phyloP scores from a whole-genome alignment of 2,329 filamentous ascomycete species.

The Xylaria sp. region DNA sequence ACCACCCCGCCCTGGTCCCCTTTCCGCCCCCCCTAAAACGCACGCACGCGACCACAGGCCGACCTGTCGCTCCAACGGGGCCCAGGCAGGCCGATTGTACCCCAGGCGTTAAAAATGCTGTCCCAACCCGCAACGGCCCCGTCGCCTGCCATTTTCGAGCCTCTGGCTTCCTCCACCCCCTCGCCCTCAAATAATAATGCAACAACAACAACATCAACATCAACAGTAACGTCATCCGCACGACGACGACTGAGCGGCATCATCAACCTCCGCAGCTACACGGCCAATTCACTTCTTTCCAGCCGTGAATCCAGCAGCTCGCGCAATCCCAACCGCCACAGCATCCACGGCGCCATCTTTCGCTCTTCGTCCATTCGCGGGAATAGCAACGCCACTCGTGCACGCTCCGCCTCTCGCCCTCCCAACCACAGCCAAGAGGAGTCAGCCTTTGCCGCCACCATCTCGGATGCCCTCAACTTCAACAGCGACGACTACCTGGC shows the following conservation, averaged over 20 bases:
- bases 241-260: conserved; percentile 47
- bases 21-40: conserved; percentile 17
- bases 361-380: conserved; percentile 35
- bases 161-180: conserved; percentile 45
- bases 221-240: conserved; percentile 41
- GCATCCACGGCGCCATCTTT: conserved; percentile 39
- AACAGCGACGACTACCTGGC: conserved; percentile 27
- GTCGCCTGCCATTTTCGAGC: conserved; percentile 47
- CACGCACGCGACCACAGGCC: conserved; percentile 30
- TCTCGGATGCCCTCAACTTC: conserved; percentile 33
- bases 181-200: conserved; percentile 22
- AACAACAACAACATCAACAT: neutral
- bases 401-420: conserved; percentile 21
- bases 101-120: conserved; percentile 45
- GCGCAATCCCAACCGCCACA: conserved; percentile 39
- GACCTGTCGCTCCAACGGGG: conserved; percentile 25
- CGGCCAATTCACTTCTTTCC: conserved; percentile 37
- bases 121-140: conserved; percentile 46
- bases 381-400: conserved; percentile 19
- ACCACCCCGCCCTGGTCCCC: conserved; percentile 15
- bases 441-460: conserved; percentile 30
- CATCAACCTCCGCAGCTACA: conserved; percentile 47
- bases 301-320: conserved; percentile 43
- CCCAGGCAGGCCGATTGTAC: conserved; percentile 21
- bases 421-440: conserved; percentile 29